phyloP scores from a whole-genome alignment of 805 yeast genomes.

The Saccharomycopsis synnaedendra region DNA sequence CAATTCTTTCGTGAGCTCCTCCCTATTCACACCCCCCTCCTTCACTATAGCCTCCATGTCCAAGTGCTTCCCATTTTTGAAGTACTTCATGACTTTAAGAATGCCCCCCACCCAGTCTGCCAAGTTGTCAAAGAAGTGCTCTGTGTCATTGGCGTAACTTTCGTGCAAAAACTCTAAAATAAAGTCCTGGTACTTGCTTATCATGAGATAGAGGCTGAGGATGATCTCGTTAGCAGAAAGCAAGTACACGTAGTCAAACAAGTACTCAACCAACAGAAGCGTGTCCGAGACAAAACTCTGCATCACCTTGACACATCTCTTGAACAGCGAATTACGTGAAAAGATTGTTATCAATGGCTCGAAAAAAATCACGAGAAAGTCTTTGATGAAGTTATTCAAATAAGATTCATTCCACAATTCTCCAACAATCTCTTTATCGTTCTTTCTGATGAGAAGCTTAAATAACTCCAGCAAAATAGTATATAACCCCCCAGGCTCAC shows the following conservation, averaged over 20 bases:
- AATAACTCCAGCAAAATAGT: conserved; percentile 7
- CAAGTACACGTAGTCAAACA: conserved; percentile 37
- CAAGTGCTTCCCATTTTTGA: conserved; percentile 26
- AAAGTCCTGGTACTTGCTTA: conserved; percentile 61
- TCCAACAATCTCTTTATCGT: conserved; percentile 66
- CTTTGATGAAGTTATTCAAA: conserved; percentile 62
- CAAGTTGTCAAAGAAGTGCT: conserved; percentile 59
- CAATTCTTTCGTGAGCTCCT: conserved; percentile 27
- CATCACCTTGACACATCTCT: conserved; percentile 52
- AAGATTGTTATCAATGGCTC: conserved; percentile 55
- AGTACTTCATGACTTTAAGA: conserved; percentile 49
- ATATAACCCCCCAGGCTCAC: background rate
- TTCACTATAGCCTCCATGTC: conserved; percentile 3
- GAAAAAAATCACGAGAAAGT: conserved; percentile 59
- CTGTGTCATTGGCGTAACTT: conserved; percentile 67
- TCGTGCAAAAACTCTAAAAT: conserved; percentile 70
- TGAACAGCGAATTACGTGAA: conserved; percentile 55
- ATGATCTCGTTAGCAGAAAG: conserved; percentile 52
- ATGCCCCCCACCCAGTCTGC: conserved; percentile 66
- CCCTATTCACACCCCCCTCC: conserved; percentile 19
- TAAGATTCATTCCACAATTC: conserved; percentile 82
- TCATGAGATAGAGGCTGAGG: conserved; percentile 48
- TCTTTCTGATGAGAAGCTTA: conserved; percentile 24
- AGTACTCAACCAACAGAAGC: conserved; percentile 39
- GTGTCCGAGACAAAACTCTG: conserved; percentile 60